These are phyloP conservation scores for Gossypium australe DNA, from an alignment of 345 rosid genomes.

Conservation along the genomic window DNA sequence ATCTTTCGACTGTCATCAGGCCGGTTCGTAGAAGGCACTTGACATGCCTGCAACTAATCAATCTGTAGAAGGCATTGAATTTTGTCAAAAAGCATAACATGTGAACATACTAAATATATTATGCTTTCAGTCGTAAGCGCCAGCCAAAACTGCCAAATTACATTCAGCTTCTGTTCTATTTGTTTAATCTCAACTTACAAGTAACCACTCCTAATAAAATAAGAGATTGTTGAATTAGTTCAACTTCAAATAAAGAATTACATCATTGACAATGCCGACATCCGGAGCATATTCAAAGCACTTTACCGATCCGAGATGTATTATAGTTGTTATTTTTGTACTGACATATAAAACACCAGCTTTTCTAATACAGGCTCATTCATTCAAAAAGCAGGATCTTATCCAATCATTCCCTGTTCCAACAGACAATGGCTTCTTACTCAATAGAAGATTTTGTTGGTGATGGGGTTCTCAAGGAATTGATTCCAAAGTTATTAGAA, in stretches of 20 bases:
- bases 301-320: no score
- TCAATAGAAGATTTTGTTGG: slow-evolving; percentile 62
- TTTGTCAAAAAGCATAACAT: background rate
- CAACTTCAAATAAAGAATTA: background rate
- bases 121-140: background rate
- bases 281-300: no score
- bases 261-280: slow-evolving; percentile 10
- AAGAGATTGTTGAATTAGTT: background rate
- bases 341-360: no score
- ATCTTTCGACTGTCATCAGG: slow-evolving; percentile 14
- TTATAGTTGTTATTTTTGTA: no score
- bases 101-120: background rate
- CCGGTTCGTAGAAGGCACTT: background rate
- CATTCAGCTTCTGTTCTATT: background rate
- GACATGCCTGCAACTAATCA: background rate
- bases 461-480: slow-evolving; percentile 36
- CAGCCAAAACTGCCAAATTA: background rate
- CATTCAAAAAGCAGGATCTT: background rate
- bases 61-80: background rate
- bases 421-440: slow-evolving; percentile 48
- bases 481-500: slow-evolving; percentile 51
- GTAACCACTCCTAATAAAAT: background rate
- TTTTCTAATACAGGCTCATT: no score
- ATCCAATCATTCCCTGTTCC: slow-evolving; percentile 5
- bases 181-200: background rate